phyloP scores from a whole-genome alignment of 306 rosid species.

The Adenanthera pavonina region DNA sequence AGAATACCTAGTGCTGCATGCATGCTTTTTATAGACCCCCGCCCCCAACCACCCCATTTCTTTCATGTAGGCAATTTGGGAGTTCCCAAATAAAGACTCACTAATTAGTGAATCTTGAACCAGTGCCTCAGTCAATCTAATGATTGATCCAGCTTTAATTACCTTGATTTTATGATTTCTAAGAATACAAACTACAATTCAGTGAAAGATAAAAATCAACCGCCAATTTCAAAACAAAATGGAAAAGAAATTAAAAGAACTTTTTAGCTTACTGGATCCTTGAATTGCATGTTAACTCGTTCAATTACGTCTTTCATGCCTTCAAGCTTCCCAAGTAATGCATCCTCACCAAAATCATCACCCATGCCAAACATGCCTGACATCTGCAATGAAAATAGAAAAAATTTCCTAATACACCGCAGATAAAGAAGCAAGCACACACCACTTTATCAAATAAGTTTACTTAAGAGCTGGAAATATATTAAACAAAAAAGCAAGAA shows the following conservation, averaged over 20 bases:
- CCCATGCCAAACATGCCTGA: conserved; percentile 92
- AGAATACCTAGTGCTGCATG: too few species aligned
- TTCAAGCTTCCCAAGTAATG: conserved; percentile 88
- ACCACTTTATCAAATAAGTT: conserved; percentile 27
- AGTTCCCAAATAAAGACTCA: too few species aligned
- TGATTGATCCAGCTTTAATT: neutral
- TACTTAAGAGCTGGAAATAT: conserved; percentile 4
- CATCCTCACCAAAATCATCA: conserved; percentile 96
- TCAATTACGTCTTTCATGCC: conserved; percentile 96
- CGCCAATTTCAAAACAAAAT: conserved; percentile 18
- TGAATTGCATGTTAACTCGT: conserved; percentile 94
- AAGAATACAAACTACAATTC: conserved; percentile 14
- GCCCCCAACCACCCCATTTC: too few species aligned
- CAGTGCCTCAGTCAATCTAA: neutral
- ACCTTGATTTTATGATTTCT: neutral
- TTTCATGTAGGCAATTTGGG: too few species aligned
- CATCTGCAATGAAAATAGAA: conserved; percentile 58
- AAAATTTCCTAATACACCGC: conserved; percentile 9
- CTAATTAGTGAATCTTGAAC: neutral
- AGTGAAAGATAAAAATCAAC: conserved; percentile 14
- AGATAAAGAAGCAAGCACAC: conserved; percentile 22
- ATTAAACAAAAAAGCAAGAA: conserved; percentile 16
- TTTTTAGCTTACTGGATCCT: conserved; percentile 77
- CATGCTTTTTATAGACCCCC: too few species aligned
- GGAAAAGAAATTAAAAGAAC: conserved; percentile 29